These are phyloP conservation scores for Zymoseptoria crescenta DNA, from an alignment of 2,329 filamentous ascomycete species.

Conservation along the genomic window DNA sequence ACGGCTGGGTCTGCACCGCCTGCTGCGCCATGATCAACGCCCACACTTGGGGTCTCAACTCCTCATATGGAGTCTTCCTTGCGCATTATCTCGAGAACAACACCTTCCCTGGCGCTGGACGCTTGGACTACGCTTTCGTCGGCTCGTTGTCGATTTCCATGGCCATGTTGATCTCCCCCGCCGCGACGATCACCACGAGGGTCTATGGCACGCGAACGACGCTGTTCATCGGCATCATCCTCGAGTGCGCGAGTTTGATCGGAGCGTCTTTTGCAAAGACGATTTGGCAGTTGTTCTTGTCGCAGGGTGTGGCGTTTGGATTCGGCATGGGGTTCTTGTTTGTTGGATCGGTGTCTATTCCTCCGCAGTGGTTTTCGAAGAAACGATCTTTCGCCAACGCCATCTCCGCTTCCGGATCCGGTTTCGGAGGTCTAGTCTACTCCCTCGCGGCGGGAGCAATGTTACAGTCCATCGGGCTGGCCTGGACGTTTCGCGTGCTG, in stretches of 20 bases:
- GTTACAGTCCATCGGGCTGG: constrained; percentile 55
- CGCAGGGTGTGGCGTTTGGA: constrained; percentile 70
- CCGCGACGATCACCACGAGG: constrained; percentile 56
- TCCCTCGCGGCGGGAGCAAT: constrained; percentile 61
- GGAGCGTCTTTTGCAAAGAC: constrained; percentile 60
- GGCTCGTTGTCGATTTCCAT: constrained; percentile 60
- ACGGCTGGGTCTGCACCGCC: constrained; percentile 50
- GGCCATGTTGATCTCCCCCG: constrained; percentile 60
- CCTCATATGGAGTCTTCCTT: constrained; percentile 63
- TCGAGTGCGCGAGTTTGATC: constrained; percentile 59
- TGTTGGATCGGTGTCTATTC: constrained; percentile 57
- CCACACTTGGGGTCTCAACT: constrained; percentile 39
- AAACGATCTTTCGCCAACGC: constrained; percentile 63
- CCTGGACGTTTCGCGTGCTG: constrained; percentile 60
- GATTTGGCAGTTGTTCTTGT: constrained; percentile 70
- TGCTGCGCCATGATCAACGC: constrained; percentile 40
- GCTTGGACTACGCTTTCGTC: constrained; percentile 68
- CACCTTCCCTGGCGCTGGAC: constrained; percentile 54
- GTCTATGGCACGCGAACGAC: constrained; percentile 56
- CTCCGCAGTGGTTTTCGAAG: constrained; percentile 67
- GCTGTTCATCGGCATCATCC: constrained; percentile 55
- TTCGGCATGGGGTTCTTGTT: constrained; percentile 71
- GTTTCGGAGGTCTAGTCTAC: constrained; percentile 66
- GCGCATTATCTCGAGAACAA: constrained; percentile 63
- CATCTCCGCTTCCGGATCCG: constrained; percentile 60